Percentiles rank a stretch among this genome's conserved stretches.
Evolutionary conservation across 805 yeast species (phyloP).

Genomic region (Yarrowia phangngaensis): DNA sequence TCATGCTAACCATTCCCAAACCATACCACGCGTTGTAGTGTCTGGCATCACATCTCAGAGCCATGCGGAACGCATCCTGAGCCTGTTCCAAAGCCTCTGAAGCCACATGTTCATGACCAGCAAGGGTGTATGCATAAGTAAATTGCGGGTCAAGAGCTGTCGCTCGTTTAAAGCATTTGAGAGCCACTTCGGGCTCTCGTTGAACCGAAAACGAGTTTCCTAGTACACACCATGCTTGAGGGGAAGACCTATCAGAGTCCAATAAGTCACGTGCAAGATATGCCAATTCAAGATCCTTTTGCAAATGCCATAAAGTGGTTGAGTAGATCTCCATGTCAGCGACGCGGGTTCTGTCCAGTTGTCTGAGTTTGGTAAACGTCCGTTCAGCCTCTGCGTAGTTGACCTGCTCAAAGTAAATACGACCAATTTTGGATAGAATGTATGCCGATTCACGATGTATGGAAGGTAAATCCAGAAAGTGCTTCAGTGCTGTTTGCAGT

Average conservation of each 20-base stretch:
- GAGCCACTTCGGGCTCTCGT: conserved; percentile 84
- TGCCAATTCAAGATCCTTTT: conserved; percentile 73
- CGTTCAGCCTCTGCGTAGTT: conserved; percentile 73
- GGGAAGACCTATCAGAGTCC: conserved; percentile 58
- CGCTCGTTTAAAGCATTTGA: conserved; percentile 80
- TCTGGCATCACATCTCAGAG: conserved; percentile 69
- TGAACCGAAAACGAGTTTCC: conserved; percentile 84
- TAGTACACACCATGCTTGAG: conserved; percentile 87
- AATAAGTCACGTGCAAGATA: conserved; percentile 75
- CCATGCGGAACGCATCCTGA: conserved; percentile 71
- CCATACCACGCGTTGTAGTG: conserved; percentile 96
- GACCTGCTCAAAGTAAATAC: conserved; percentile 80
- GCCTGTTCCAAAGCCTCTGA: conserved; percentile 91
- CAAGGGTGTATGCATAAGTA: conserved; percentile 85
- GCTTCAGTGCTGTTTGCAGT: conserved; percentile 72
- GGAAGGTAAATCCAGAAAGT: conserved; percentile 60
- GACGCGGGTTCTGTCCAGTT: conserved; percentile 68
- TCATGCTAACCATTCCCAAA: conserved; percentile 86
- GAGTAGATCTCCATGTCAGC: conserved; percentile 90
- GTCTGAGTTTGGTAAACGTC: conserved; percentile 59
- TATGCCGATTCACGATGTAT: conserved; percentile 70
- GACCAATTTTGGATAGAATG: conserved; percentile 76
- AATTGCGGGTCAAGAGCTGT: conserved; percentile 61
- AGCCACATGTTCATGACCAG: conserved; percentile 87
- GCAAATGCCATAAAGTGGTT: conserved; percentile 89